Conservation (phyloP, 768 basidiomycete genomes). For the Cyathus striatus region DNA sequence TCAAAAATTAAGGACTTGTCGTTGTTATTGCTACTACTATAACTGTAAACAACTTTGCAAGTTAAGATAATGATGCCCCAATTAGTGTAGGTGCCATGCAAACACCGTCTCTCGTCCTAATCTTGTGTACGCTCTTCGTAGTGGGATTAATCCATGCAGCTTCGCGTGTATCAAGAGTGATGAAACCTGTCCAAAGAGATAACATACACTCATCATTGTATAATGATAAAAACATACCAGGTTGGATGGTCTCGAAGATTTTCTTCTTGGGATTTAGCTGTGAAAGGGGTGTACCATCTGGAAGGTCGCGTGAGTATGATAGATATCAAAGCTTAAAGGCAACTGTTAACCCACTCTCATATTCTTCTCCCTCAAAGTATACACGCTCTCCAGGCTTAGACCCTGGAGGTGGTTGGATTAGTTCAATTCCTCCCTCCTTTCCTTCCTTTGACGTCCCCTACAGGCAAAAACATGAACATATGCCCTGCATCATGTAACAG, state of each 20-base stretch:
- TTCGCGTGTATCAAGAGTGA: conserved; percentile 78
- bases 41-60: too few species aligned
- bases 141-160: conserved; percentile 91
- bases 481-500: neutral
- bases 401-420: conserved; percentile 82
- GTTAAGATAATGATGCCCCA: conserved; percentile 85
- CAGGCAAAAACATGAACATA: conserved; percentile 1
- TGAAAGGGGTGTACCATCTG: conserved; percentile 62
- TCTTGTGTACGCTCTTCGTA: conserved; percentile 75
- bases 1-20: too few species aligned
- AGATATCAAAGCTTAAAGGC: neutral
- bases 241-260: conserved; percentile 95
- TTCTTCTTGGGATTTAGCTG: conserved; percentile 99
- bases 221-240: conserved; percentile 39
- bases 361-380: conserved; percentile 91
- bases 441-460: conserved; percentile 90
- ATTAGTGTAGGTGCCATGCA: conserved; percentile 77
- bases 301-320: neutral
- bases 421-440: conserved; percentile 85
- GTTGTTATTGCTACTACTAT: too few species aligned
- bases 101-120: conserved; percentile 81
- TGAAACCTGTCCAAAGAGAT: conserved; percentile 55
- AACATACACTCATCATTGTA: conserved; percentile 2
- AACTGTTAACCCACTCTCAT: conserved; percentile 52
- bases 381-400: conserved; percentile 90